phyloP scores from a whole-genome alignment of 1,284 basidiomycete genomes.

The Cystobasidium pallidum region DNA sequence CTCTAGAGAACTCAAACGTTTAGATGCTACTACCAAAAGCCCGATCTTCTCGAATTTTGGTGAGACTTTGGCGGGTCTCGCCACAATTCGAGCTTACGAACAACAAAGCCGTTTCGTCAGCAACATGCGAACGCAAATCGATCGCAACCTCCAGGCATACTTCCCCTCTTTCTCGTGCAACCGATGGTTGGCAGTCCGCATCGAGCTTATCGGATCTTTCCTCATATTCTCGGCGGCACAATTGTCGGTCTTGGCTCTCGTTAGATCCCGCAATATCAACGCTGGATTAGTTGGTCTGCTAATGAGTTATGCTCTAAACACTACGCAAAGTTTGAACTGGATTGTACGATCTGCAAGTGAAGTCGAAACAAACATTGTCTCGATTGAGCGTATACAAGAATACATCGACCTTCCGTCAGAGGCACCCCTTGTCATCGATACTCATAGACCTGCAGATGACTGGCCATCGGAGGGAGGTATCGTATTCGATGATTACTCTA shows the following conservation, averaged over 20 bases:
- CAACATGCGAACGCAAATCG: conserved; percentile 73
- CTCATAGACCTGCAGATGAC: conserved; percentile 45
- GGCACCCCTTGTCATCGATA: conserved; percentile 45
- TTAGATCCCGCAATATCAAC: conserved; percentile 69
- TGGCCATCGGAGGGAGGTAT: conserved; percentile 53
- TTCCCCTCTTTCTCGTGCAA: conserved; percentile 53
- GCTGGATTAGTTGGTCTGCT: conserved; percentile 90
- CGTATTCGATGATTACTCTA: conserved; percentile 48
- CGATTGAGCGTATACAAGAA: conserved; percentile 42
- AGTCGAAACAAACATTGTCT: conserved; percentile 55
- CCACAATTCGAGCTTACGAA: conserved; percentile 73
- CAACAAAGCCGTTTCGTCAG: conserved; percentile 74
- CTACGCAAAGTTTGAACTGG: conserved; percentile 58
- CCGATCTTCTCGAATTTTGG: conserved; percentile 79
- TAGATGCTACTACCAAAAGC: conserved; percentile 85
- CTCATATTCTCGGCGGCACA: conserved; percentile 77
- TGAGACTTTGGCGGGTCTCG: conserved; percentile 79
- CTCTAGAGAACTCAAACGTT: conserved; percentile 69
- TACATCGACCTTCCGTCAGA: conserved; percentile 43
- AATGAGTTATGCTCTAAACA: conserved; percentile 78
- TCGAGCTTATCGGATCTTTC: conserved; percentile 78
- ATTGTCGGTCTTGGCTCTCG: conserved; percentile 71
- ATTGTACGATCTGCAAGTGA: conserved; percentile 46
- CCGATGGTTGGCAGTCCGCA: conserved; percentile 71
- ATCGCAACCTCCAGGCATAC: conserved; percentile 72